Evolutionary conservation across 1,139 yeast species (phyloP), one percentile per base, ranked within the genome.

Genomic region (Maudiozyma humilis): DNA sequence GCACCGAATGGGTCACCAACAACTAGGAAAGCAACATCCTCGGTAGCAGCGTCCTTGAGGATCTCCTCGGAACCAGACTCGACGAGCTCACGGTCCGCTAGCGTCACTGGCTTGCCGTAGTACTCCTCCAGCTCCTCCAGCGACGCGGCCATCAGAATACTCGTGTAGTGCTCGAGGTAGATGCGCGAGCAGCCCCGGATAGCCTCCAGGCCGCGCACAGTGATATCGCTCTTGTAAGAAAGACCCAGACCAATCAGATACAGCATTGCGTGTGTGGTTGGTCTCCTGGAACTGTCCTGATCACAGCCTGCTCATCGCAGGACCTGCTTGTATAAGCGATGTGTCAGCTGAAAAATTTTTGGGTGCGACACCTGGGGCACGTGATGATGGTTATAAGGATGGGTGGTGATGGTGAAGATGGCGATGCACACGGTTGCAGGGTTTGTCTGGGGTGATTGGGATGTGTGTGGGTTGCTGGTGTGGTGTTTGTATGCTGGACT

Each of bases 1-100:
- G 98, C 98, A 30, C 98, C 98, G 62, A 87, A 89, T 31, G 94
- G 95, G 62, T 91, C 98, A 33, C 98, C 98, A 20, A 91, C 98
- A 16, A 91, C 98, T 53, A 91, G 71, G 57, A 91, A 88, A 1
- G 96, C 97, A 60, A 91, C 74, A 60, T 88, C 95, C 44, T 85
- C 91, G 17, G 65, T 69, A 38, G 83, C 78, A 1, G 95, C 96
- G 45, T 77, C 82, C 23, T 71, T 80, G 51, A 91, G 70, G 47
- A 91, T 91, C 35, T 73, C 73, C 57, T 89, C 97, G 23, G 93
- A 79, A 4, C 93, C 95, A 41, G 81, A 71, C 64, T 91, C 98
- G 18, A 91, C 98, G 52, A 89, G 71, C 59, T 91, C 98, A 64
- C 98, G 74, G 60, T 91, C 97, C 13, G 98, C 98, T 45, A 91